Conservation (phyloP, 257 asterid species). For the Mitragyna speciosa region DNA sequence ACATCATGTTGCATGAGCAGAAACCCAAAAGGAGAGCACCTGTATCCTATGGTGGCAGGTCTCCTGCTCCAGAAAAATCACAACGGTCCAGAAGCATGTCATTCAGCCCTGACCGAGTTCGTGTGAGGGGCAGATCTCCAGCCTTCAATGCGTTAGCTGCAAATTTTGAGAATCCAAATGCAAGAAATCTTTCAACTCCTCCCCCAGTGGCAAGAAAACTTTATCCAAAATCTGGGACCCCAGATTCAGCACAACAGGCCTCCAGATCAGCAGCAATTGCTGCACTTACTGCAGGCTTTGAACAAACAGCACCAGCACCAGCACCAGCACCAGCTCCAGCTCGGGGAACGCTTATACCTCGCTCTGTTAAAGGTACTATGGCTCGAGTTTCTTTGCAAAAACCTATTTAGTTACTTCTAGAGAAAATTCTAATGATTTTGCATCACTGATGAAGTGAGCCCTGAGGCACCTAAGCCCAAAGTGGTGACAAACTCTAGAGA, state of each 20-base stretch:
- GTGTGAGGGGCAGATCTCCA: constrained; percentile 97
- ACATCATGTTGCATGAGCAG: constrained; percentile 38
- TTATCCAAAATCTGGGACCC: constrained; percentile 84
- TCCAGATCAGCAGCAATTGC: constrained; percentile 71
- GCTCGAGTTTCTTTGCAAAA: constrained; percentile 11
- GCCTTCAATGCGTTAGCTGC: constrained; percentile 98
- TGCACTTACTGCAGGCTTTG: constrained; percentile 61
- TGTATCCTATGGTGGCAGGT: constrained; percentile 69
- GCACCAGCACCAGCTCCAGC: constrained; percentile 68
- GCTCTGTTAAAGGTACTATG: constrained; percentile 59
- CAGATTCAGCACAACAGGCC: constrained; percentile 56
- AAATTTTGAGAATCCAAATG: constrained; percentile 67
- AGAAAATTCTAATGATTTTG: neutral
- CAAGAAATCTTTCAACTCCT: constrained; percentile 92
- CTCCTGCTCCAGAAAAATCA: constrained; percentile 83
- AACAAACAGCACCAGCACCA: constrained; percentile 59
- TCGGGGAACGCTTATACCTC: constrained; percentile 56
- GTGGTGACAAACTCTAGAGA: constrained; percentile 53
- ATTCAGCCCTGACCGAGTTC: constrained; percentile 95
- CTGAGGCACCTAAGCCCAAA: constrained; percentile 45
- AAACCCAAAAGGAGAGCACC: constrained; percentile 87
- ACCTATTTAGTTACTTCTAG: neutral
- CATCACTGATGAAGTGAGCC: constrained; percentile 44
- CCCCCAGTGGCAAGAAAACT: constrained; percentile 85
- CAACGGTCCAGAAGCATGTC: constrained; percentile 97